Evolutionary conservation across 1,139 yeast species (phyloP), one percentile per base, ranked within the genome.

Genomic region (Zygosaccharomyces sapae): DNA sequence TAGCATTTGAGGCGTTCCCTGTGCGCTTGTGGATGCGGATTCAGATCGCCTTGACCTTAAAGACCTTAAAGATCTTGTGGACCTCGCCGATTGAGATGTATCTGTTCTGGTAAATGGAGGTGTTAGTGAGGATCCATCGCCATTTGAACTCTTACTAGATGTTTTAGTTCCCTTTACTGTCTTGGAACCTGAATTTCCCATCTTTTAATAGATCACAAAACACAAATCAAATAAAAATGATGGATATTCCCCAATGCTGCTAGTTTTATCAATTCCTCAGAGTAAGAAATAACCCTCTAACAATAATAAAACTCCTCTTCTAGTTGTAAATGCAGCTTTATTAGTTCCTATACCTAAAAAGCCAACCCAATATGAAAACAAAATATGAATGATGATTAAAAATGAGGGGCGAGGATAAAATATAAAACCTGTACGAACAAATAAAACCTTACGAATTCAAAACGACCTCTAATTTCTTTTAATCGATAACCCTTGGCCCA

Each of bases 91-190:
- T 49, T 70, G 73, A 45, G 76, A 73, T 1, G 84, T 77, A 61
- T 77, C 81, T 19, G 80, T 71, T 44, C 83, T 68, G 18, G 75
- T 68, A 59, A 79, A 74, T 12, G 80, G 75, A 18, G 74, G 71
- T 16, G 50, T 42, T 10, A 70, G n/a, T n/a, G n/a, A n/a, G n/a
- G 60, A 48, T n/a, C 57, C 34, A 33, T 56, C 65, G 9, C 50
- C 49, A 20, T 42, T 35, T 18, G 43, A 25, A 5, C 39, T 39
- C 24, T 47, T 48, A 30, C 41, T 27, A 12, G 47, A 37, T 24
- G 46, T 41, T 42, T 52, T 51, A 35, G 44, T 49, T 30, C 47
- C 47, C 30, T 50, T 51, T 20, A 55, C 52, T n/a, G 56, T 47
- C 51, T 62, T 62, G 5, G 67, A 63, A 49, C 56, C 52, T 16